phyloP scores from a whole-genome alignment of 2,329 filamentous ascomycete genomes.

The Cercospora zeina region DNA sequence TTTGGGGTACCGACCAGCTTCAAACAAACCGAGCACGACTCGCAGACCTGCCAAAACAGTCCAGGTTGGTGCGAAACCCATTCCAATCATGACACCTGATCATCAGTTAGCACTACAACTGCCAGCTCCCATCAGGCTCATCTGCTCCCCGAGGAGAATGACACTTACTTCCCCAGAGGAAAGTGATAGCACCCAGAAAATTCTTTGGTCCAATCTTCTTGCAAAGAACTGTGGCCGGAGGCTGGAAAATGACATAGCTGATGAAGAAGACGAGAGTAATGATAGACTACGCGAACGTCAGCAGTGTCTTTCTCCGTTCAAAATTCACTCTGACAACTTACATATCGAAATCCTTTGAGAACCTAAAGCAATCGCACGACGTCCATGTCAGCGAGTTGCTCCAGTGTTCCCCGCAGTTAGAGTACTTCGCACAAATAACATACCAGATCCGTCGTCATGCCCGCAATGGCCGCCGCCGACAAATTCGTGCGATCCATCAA shows the following conservation, averaged over 20 bases:
- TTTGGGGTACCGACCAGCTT: constrained; percentile 50
- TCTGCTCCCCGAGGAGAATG: neutral
- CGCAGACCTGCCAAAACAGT: constrained; percentile 55
- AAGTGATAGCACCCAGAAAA: constrained; percentile 37
- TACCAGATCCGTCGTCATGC: constrained; percentile 46
- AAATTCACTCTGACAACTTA: neutral
- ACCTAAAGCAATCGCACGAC: neutral
- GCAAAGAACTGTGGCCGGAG: constrained; percentile 65
- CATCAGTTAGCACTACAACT: neutral
- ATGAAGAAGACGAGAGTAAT: constrained; percentile 71
- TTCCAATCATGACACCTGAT: constrained; percentile 56
- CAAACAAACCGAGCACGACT: constrained; percentile 61
- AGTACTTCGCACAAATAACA: neutral
- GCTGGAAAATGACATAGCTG: constrained; percentile 68
- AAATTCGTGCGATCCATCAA: constrained; percentile 69
- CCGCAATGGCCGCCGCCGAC: constrained; percentile 70
- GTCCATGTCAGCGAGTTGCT: neutral
- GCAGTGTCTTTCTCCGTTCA: constrained; percentile 7
- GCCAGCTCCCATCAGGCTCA: neutral
- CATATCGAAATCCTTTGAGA: neutral
- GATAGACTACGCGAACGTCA: constrained; percentile 52
- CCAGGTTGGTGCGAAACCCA: constrained; percentile 61
- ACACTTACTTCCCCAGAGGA: constrained; percentile 55
- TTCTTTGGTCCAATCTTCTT: constrained; percentile 58
- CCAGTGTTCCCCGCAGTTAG: neutral